These are phyloP conservation scores for Puccinia polysora DNA, from an alignment of 1,284 basidiomycete species.

Conservation along the genomic window DNA sequence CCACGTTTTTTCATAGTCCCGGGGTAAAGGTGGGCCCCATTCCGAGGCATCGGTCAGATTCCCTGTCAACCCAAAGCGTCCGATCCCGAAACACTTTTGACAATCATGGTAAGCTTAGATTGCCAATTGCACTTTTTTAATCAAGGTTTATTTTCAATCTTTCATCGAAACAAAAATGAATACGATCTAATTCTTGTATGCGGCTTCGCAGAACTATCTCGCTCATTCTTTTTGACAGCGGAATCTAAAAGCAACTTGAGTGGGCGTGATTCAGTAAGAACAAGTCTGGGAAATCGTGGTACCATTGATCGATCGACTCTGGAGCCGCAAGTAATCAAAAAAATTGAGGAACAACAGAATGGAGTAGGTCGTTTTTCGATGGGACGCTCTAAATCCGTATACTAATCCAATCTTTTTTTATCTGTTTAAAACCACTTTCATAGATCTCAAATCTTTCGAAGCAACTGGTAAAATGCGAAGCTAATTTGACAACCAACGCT, in stretches of 20 bases:
- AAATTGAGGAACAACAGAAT: constrained; percentile 72
- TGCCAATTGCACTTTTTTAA: no score
- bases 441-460: constrained; percentile 84
- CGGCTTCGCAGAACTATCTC: neutral
- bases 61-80: no score
- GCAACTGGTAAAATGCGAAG: constrained; percentile 81
- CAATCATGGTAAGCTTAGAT: no score
- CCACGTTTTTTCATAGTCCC: no score
- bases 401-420: neutral
- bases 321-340: constrained; percentile 61
- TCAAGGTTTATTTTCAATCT: no score
- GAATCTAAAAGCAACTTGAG: neutral
- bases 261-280: constrained; percentile 2
- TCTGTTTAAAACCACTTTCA: neutral
- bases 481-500: constrained; percentile 82
- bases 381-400: no score
- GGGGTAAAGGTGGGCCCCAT: no score
- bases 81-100: no score
- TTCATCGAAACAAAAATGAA: no score
- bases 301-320: constrained; percentile 51
- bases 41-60: no score
- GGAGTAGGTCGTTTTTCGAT: constrained; percentile 55
- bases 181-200: no score
- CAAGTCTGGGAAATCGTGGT: constrained; percentile 13
- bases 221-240: neutral